phyloP scores from a whole-genome alignment of 2,329 filamentous ascomycete species.

The Talaromyces amestolkiae region DNA sequence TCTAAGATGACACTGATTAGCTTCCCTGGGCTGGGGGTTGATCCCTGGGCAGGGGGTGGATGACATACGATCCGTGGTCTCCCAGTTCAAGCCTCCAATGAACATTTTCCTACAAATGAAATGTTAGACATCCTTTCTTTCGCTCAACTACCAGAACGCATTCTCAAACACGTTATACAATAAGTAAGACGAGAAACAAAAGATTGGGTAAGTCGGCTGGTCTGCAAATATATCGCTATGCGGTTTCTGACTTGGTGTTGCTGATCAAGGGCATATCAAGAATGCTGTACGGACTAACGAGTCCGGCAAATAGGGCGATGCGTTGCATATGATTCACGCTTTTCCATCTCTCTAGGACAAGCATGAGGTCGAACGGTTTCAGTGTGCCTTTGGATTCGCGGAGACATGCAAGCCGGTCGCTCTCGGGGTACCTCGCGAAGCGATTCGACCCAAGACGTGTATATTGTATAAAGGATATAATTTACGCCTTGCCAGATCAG shows the following conservation, averaged over 20 bases:
- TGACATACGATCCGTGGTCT: slow-evolving; percentile 90
- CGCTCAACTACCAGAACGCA: neutral
- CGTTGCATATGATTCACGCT: neutral
- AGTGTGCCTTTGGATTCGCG: neutral
- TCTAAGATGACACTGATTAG: slow-evolving; percentile 56
- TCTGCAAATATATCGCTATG: neutral
- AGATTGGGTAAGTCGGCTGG: neutral
- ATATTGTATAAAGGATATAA: slow-evolving; percentile 1
- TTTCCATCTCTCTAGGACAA: neutral
- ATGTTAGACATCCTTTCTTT: slow-evolving; percentile 28
- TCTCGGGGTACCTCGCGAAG: neutral
- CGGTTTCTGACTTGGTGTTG: neutral
- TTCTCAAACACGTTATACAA: slow-evolving; percentile 1
- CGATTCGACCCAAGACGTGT: neutral
- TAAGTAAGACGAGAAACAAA: neutral
- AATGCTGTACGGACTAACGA: neutral
- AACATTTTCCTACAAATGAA: slow-evolving; percentile 85
- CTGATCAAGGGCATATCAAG: neutral
- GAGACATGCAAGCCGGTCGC: neutral
- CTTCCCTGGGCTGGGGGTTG: neutral
- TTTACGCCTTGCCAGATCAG: slow-evolving; percentile 10
- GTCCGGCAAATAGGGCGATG: neutral
- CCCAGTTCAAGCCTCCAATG: slow-evolving; percentile 97
- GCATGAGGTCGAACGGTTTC: neutral
- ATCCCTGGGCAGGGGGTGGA: neutral